Base-by-base conservation (phyloP, 306 rosid species). In the Begonia masoniana region DNA sequence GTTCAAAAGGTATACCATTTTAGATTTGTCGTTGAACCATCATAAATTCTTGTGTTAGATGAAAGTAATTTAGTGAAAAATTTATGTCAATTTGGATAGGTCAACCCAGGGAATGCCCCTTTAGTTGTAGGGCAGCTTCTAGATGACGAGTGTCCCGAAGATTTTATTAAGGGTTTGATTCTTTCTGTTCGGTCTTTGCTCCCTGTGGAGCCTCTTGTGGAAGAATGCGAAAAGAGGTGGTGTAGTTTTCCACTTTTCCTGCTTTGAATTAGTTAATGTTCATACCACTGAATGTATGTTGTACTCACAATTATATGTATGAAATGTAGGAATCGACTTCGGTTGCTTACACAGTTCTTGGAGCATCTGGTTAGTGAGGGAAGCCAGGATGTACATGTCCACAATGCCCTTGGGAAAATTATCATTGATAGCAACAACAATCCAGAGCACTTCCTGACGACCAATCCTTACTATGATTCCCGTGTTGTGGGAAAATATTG, bases 341-440 rank as follows among this genome's bases (percentile, higher is more conserved):
- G 99, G 15, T 72, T 92, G 51, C 99, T 92, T 60, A 77, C 96
- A 23, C 99, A 92, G 63, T 92, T 92, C 72, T 74, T 92, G 78
- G 99, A 92, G 77, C 96, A 92, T 83, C 95, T 92, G 23, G 99
- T 92, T 74, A 86, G 96, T 47, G 99, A 92, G 78, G 99, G 99
- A 76, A 92, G 99, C 86, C 99, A 86, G 68, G 99, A 92, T 61
- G 96, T 86, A 50, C 99, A 92, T 71, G 96, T 92, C 43, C 99
- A 92, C 59, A 92, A 92, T 58, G 99, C 99, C 15, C 68, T 92
- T 75, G 99, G 99, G 60, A 92, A 92, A 83, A 92, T 92, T 62
- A 92, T 92, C 70, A 83, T 92, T 54, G 99, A 92, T 70, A 92
- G 99, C 73, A 88, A 88, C 79, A 86, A 92, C 69, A 92, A 92